Evolutionary conservation across 257 asterid genomes (phyloP), one percentile per base, ranked within the genome.

Genomic region (Parsonsia alboflavescens): DNA sequence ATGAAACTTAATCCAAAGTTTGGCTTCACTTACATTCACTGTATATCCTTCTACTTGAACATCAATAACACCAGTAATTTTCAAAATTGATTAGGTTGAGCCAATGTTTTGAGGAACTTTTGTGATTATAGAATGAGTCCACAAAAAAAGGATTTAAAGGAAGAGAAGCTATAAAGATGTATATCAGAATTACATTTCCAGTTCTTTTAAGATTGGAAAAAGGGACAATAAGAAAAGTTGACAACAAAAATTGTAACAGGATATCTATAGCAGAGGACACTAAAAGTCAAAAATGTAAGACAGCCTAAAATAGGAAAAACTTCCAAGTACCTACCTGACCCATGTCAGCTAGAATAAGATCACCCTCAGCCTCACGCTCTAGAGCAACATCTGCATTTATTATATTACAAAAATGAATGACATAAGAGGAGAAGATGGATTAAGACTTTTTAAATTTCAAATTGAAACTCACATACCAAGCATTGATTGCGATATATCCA

Each of bases 281-380:
- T 33, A 39, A 73, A 28, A 44, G 6, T n/a, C n/a, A n/a, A n/a
- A n/a, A n/a, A n/a, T n/a, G 2, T 33, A 42, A 16, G 5, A 28
- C 2, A 36, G 21, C 26, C 70, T 0, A 2, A 6, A 45, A 42
- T 42, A 33, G 3, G 1, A 44, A 5, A 57, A 52, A 36, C 56
- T 74, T 41, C 62, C 69, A 48, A 68, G 42, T 10, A 30, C 70
- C 69, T 67, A 88, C 99, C 97, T 95, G 97, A 10, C 99, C 98
- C 97, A 95, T 92, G 83, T 95, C 99, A 72, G 84, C 89, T 66
- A 90, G 96, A 66, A 95, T 53, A 75, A 95, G 91, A 81, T 90
- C 99, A 76, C 98, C 98, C 82, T 89, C 98, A 70, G 79, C 91
- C 84, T 95, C 98, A 54, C 92, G 91, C 85, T 95, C 99, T 89